Conservation (phyloP, 257 asterid genomes). For the Buddleja alternifolia region DNA sequence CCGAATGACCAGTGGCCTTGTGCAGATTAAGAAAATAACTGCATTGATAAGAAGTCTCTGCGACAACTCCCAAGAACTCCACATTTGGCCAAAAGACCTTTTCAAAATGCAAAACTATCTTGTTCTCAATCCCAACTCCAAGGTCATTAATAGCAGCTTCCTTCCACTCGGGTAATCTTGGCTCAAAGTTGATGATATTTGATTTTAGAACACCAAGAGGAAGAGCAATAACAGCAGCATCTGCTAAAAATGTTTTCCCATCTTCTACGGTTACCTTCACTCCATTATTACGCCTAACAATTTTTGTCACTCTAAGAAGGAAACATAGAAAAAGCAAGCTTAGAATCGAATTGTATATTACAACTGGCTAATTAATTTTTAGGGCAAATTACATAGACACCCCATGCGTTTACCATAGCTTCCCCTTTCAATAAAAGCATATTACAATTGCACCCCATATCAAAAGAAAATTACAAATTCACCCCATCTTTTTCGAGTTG, state of each 20-base stretch:
- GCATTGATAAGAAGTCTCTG: constrained; percentile 79
- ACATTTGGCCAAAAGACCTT: constrained; percentile 97
- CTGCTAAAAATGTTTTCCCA: constrained; percentile 83
- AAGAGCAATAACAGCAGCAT: constrained; percentile 84
- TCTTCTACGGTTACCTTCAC: constrained; percentile 86
- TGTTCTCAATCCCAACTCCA: constrained; percentile 96
- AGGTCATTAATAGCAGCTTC: constrained; percentile 85
- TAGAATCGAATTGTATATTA: not conserved
- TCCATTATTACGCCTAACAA: constrained; percentile 76
- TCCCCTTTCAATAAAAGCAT: too few species aligned
- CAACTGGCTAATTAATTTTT: constrained; percentile 8
- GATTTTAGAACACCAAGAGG: constrained; percentile 97
- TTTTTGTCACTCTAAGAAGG: constrained; percentile 67
- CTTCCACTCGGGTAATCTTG: constrained; percentile 92
- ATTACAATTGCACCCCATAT: too few species aligned
- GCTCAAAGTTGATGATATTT: constrained; percentile 71
- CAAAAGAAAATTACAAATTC: too few species aligned
- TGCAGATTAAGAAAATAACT: constrained; percentile 96
- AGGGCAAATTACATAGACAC: too few species aligned
- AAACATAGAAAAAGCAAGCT: constrained; percentile 12
- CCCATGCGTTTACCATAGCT: too few species aligned
- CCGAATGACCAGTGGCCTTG: constrained; percentile 91
- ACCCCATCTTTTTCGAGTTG: too few species aligned
- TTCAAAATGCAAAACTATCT: constrained; percentile 78
- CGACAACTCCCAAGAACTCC: constrained; percentile 94